phyloP scores from a whole-genome alignment of 192 early-diverging fungal species.

The Coemansia sp. region DNA sequence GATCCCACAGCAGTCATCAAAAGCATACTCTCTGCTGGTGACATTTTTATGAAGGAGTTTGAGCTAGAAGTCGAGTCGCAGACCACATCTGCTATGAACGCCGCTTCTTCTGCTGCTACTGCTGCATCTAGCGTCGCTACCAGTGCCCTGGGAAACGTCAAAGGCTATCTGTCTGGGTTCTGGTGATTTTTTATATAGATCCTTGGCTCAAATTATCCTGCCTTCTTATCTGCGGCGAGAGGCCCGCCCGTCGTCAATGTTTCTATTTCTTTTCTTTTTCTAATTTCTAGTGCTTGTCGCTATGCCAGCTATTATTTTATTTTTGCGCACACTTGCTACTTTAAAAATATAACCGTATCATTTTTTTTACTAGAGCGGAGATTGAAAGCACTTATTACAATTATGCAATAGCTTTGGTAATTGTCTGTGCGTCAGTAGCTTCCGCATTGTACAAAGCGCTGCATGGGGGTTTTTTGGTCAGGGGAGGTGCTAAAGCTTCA shows the following conservation, averaged over 20 bases:
- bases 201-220: neutral
- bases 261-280: neutral
- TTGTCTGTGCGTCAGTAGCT: neutral
- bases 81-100: slow-evolving; percentile 42
- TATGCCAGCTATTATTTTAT: neutral
- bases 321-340: slow-evolving; percentile 1
- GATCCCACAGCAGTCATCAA: slow-evolving; percentile 40
- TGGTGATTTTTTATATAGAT: slow-evolving; percentile 20
- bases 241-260: neutral
- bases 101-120: slow-evolving; percentile 39
- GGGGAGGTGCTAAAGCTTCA: neutral
- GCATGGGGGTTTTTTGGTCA: neutral
- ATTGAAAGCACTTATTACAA: neutral
- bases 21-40: slow-evolving; percentile 49
- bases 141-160: slow-evolving; percentile 33
- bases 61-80: slow-evolving; percentile 53
- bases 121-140: slow-evolving; percentile 49
- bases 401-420: slow-evolving; percentile 2
- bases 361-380: neutral
- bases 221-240: neutral
- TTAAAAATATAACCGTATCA: slow-evolving; percentile 8
- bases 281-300: neutral
- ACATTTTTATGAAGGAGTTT: slow-evolving; percentile 32
- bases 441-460: slow-evolving; percentile 11
- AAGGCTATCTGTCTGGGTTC: slow-evolving; percentile 48